A percentile compares a stretch with the other conserved stretches of the same genome.
Evolutionary conservation across 257 asterid species (phyloP).

Genomic region (Eustoma russellianum): DNA sequence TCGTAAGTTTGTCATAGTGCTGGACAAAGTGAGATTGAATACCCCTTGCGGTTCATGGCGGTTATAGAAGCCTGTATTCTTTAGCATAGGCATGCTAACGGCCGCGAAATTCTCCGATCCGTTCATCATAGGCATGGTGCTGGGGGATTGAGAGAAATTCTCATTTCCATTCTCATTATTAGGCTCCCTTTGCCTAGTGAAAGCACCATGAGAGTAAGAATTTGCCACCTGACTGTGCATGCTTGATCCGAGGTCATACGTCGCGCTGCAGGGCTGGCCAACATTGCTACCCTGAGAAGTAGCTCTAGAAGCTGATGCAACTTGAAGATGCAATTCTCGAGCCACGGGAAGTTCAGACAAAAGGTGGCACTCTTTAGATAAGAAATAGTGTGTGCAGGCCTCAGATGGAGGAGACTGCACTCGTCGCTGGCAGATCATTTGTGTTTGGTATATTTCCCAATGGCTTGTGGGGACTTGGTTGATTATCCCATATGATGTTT

Average conservation of each 20-base stretch:
- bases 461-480: slow-evolving; percentile 16
- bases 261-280: neutral
- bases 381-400: slow-evolving; percentile 25
- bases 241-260: too few relatives aligned
- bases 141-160: neutral
- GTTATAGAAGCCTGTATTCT: slow-evolving; percentile 17
- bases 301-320: slow-evolving; percentile 15
- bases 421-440: slow-evolving; percentile 18
- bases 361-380: slow-evolving; percentile 34
- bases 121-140: neutral
- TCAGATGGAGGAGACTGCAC: slow-evolving; percentile 12
- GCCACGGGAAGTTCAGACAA: slow-evolving; percentile 23
- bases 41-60: slow-evolving; percentile 12
- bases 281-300: slow-evolving; percentile 13
- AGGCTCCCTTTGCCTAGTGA: slow-evolving; percentile 7
- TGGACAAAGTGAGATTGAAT: slow-evolving; percentile 16
- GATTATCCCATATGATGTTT: slow-evolving; percentile 35
- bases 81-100: slow-evolving; percentile 1
- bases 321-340: slow-evolving; percentile 17
- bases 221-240: too few relatives aligned
- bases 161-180: slow-evolving; percentile 7
- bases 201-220: neutral
- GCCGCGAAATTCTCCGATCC: neutral
- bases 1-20: slow-evolving; percentile 18
- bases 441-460: slow-evolving; percentile 8